Percentiles rank a stretch among this genome's conserved stretches.
phyloP scores from a whole-genome alignment of 2,329 filamentous ascomycete species.

The Plectosphaerella plurivora region DNA sequence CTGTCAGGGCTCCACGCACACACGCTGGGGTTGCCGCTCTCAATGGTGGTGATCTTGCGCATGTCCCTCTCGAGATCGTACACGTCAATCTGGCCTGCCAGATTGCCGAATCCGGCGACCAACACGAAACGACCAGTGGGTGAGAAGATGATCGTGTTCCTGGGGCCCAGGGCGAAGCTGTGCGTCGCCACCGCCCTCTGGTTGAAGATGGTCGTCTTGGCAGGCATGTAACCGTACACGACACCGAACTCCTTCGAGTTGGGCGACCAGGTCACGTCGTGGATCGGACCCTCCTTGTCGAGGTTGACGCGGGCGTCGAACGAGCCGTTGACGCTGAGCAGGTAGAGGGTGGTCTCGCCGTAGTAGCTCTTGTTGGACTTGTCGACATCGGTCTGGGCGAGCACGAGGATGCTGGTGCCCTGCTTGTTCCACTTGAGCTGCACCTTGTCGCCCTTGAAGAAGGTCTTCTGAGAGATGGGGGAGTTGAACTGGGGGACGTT shows the following conservation, averaged over 20 bases:
- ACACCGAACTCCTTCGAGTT: constrained; percentile 98
- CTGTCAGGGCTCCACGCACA: constrained; percentile 98
- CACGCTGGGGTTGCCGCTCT: constrained; percentile 91
- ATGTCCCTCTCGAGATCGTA: constrained; percentile 96
- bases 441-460: constrained; percentile 99
- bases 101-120: constrained; percentile 93
- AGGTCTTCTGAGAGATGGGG: constrained; percentile 93
- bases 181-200: constrained; percentile 77
- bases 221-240: constrained; percentile 98
- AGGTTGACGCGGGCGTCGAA: constrained; percentile 90
- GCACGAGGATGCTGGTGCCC: constrained; percentile 85
- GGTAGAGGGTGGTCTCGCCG: constrained; percentile 93
- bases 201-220: constrained; percentile 98
- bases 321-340: constrained; percentile 84
- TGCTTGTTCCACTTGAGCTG: constrained; percentile 96
- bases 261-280: constrained; percentile 97
- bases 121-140: constrained; percentile 89
- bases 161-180: constrained; percentile 79
- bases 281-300: constrained; percentile 96
- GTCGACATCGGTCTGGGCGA: constrained; percentile 97
- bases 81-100: constrained; percentile 95
- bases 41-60: constrained; percentile 86
- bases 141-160: constrained; percentile 94
- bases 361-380: constrained; percentile 99
- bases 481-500: constrained; percentile 81